Conservation (phyloP, 2,329 filamentous ascomycete genomes). For the Colletotrichum sp. region DNA sequence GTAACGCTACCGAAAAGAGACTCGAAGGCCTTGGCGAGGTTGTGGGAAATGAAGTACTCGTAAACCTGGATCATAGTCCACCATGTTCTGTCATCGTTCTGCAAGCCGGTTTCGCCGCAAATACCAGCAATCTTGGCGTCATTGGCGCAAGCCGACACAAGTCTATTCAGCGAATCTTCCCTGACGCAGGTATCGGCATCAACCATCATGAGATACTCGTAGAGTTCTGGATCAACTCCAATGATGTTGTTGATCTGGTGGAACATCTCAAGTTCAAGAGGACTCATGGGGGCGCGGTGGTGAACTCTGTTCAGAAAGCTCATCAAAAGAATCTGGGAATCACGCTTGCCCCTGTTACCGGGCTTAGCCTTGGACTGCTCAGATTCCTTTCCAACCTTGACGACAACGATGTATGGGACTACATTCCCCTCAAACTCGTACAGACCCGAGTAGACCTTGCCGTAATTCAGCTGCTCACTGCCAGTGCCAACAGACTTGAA, state of each 20-base stretch:
- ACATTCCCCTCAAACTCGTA: slow-evolving; percentile 99
- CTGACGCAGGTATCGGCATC: slow-evolving; percentile 95
- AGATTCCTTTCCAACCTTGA: slow-evolving; percentile 97
- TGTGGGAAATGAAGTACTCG: slow-evolving; percentile 99
- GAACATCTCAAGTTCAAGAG: slow-evolving; percentile 96
- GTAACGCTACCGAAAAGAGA: slow-evolving; percentile 97
- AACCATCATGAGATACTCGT: slow-evolving; percentile 97
- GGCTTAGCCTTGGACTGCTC: slow-evolving; percentile 91
- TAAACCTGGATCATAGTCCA: slow-evolving; percentile 99
- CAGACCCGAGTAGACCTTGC: slow-evolving; percentile 96
- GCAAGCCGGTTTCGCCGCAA: slow-evolving; percentile 93
- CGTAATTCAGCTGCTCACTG: slow-evolving; percentile 94
- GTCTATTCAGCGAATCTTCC: slow-evolving; percentile 89
- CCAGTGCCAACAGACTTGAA: slow-evolving; percentile 93
- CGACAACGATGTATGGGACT: slow-evolving; percentile 92
- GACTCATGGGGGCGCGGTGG: slow-evolving; percentile 91
- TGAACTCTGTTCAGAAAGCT: slow-evolving; percentile 98
- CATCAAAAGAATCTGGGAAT: slow-evolving; percentile 95
- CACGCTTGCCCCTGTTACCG: slow-evolving; percentile 97
- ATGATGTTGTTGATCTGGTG: slow-evolving; percentile 99
- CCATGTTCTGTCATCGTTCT: slow-evolving; percentile 95
- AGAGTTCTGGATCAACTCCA: slow-evolving; percentile 94
- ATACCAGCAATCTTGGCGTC: slow-evolving; percentile 97
- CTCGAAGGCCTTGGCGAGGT: slow-evolving; percentile 95
- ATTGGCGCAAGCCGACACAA: slow-evolving; percentile 91